Evolutionary conservation across 345 rosid genomes (phyloP), one percentile per base, ranked within the genome.

Genomic region (Kandelia obovata): DNA sequence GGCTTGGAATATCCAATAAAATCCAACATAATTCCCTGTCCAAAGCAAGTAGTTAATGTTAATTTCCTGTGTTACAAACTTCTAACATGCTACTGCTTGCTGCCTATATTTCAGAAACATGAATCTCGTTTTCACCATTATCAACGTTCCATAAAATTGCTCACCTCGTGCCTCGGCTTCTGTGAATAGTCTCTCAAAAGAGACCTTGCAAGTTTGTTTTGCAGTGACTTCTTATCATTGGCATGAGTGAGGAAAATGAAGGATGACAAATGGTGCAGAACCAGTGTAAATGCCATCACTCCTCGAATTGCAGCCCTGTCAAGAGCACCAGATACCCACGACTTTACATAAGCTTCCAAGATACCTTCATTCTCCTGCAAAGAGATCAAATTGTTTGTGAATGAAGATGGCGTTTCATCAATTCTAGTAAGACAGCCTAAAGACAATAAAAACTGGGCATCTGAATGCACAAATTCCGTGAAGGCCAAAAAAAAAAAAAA

Each of bases 271-370:
- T 92, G 96, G 74, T 91, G 94, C 67, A 93, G 46, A 64, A 78
- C 87, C 27, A 93, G 74, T 0, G 85, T 68, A 59, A 63, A 86
- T 60, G 93, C 94, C 69, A 86, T 64, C 62, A 97, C 82, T 78
- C 84, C 77, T 73, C 92, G 84, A 26, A 69, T 65, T 62, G 79
- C 83, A 49, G 97, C 92, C 81, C 83, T 83, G 78, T 93, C 98
- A 51, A 93, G 84, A 55, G 90, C 86, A 66, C 91, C 90, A 37
- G 91, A 72, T 49, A 81, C 78, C 98, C 97, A 91, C 17, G 97
- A 80, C 74, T 91, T 91, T 59, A 77, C 81, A 65, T 91, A 91
- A 11, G 88, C 94, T 77, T 91, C 92, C 62, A 91, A 75, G 69
- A 91, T 82, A 27, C 47, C 84, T 57, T 88, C 92, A 55, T 94